A percentile compares a stretch with the other conserved stretches of the same genome.
Conservation (phyloP, 2,329 filamentous ascomycete species). For the Biscogniauxia marginata region DNA sequence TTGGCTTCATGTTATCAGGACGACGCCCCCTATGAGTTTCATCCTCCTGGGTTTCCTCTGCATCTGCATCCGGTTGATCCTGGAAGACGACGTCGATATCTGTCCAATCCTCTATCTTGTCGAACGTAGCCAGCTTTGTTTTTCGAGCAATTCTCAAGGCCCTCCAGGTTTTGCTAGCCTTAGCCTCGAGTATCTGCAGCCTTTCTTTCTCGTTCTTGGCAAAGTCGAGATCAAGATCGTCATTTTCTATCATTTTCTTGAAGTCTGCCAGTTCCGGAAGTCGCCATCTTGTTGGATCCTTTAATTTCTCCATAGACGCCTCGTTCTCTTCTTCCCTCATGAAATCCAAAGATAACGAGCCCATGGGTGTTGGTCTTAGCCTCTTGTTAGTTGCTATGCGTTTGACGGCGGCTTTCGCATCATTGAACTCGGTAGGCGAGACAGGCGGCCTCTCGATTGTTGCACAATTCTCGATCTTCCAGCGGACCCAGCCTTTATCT, state of each 20-base stretch:
- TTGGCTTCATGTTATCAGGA: constrained; percentile 50
- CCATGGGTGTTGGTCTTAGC: constrained; percentile 65
- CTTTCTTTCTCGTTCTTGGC: constrained; percentile 62
- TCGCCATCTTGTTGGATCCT: constrained; percentile 61
- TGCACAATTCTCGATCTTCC: constrained; percentile 94
- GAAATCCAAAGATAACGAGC: constrained; percentile 75
- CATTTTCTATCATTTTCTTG: constrained; percentile 69
- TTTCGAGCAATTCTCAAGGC: constrained; percentile 77
- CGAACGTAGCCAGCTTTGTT: constrained; percentile 73
- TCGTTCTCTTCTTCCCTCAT: constrained; percentile 64
- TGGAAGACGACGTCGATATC: constrained; percentile 62
- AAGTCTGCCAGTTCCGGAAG: constrained; percentile 71
- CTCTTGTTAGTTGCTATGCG: constrained; percentile 70
- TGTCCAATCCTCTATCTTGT: constrained; percentile 82
- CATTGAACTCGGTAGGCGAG: constrained; percentile 64
- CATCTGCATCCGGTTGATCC: constrained; percentile 35
- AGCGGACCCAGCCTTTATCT: constrained; percentile 98
- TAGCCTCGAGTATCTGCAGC: constrained; percentile 60
- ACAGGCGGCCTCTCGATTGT: constrained; percentile 77
- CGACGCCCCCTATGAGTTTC: constrained; percentile 29
- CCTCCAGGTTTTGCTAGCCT: constrained; percentile 88
- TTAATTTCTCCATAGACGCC: constrained; percentile 67
- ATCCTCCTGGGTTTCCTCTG: constrained; percentile 37
- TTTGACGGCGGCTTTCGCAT: constrained; percentile 64
- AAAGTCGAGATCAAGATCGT: constrained; percentile 85